Conservation (phyloP, 805 yeast species). For the Saturnispora silvae region DNA sequence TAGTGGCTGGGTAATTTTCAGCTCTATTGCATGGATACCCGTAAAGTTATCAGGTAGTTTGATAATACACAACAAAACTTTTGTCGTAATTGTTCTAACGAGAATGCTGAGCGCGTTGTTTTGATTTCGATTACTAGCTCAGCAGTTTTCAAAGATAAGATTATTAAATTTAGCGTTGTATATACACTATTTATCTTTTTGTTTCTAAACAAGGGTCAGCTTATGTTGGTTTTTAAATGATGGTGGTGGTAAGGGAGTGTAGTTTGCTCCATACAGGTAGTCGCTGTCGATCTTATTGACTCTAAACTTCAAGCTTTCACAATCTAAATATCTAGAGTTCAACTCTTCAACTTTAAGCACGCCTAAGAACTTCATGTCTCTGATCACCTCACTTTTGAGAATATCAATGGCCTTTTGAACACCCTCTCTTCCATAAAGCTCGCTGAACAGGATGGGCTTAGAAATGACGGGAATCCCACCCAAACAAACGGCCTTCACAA, state of each 20-base stretch:
- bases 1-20: no score
- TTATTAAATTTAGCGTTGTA: no score
- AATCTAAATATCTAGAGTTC: slow-evolving; percentile 28
- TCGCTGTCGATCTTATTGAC: slow-evolving; percentile 39
- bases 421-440: slow-evolving; percentile 73
- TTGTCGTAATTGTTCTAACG: no score
- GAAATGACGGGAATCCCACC: slow-evolving; percentile 57
- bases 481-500: slow-evolving; percentile 32
- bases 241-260: slow-evolving; percentile 27
- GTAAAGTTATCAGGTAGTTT: no score
- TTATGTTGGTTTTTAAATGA: slow-evolving; percentile 10
- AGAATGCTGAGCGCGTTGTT: no score
- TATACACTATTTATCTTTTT: no score
- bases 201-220: slow-evolving; percentile 5
- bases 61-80: no score
- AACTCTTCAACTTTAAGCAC: slow-evolving; percentile 39
- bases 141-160: no score
- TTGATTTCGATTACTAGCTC: no score
- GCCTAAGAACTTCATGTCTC: slow-evolving; percentile 55
- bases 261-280: slow-evolving; percentile 42
- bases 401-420: slow-evolving; percentile 35
- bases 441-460: slow-evolving; percentile 65
- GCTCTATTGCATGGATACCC: no score
- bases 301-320: slow-evolving; percentile 50
- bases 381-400: slow-evolving; percentile 44